These are phyloP conservation scores for Arabis hirsuta DNA, from an alignment of 345 rosid species.

Conservation along the genomic window DNA sequence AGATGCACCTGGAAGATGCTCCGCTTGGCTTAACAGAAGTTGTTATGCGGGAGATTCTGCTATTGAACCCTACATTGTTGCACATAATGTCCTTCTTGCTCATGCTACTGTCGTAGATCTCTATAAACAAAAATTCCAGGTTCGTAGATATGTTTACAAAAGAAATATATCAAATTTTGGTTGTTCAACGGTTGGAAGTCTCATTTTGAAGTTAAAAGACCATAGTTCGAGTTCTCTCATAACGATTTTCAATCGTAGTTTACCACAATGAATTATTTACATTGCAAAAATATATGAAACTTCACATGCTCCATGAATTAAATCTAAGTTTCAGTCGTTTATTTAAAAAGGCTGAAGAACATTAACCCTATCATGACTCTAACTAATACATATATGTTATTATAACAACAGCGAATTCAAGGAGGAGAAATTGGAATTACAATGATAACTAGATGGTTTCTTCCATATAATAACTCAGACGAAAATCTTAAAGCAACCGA, in stretches of 20 bases:
- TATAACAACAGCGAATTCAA: conserved; percentile 35
- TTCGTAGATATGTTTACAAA: background rate
- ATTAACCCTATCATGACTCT: background rate
- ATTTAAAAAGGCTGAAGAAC: background rate
- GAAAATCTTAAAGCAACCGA: conserved; percentile 35
- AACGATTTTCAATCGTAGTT: too few relatives aligned
- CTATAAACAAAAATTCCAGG: conserved; percentile 44
- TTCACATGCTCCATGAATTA: too few relatives aligned
- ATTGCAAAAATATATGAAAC: too few relatives aligned
- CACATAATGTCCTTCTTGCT: conserved; percentile 44
- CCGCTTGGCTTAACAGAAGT: conserved; percentile 31
- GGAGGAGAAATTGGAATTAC: conserved; percentile 46
- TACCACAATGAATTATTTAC: too few relatives aligned
- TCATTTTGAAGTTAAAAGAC: too few relatives aligned
- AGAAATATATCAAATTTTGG: too few relatives aligned
- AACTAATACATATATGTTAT: background rate
- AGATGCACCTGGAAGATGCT: conserved; percentile 52
- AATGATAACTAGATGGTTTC: conserved; percentile 39
- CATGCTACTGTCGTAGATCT: conserved; percentile 40
- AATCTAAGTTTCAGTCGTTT: too few relatives aligned
- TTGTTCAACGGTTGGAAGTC: too few relatives aligned
- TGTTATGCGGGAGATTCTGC: conserved; percentile 29
- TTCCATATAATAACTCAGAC: conserved; percentile 26
- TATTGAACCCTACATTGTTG: conserved; percentile 43
- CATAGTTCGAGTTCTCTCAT: too few relatives aligned